These are phyloP conservation scores for Stenogyne calaminthoides DNA, from an alignment of 305 asterid species.

Conservation along the genomic window DNA sequence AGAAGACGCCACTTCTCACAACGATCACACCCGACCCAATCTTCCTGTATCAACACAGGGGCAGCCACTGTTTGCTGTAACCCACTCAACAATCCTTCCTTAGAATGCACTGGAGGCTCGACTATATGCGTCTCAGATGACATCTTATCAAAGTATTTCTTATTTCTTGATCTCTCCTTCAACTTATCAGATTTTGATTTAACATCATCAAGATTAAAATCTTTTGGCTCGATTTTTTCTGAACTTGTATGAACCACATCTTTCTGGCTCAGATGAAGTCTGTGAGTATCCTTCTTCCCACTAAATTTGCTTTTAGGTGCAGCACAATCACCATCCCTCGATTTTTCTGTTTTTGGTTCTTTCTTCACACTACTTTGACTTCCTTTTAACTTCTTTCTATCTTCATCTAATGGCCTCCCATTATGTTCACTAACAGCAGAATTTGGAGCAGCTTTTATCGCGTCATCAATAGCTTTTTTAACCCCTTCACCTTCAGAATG, in stretches of 20 bases:
- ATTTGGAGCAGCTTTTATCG: conserved; percentile 41
- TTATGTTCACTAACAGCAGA: conserved; percentile 44
- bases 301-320: conserved; percentile 41
- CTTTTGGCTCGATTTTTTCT: conserved; percentile 46
- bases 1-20: conserved; percentile 87
- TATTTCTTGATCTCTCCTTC: conserved; percentile 45
- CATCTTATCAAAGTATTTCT: conserved; percentile 40
- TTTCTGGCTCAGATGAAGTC: conserved; percentile 39
- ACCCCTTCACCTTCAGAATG: conserved; percentile 51
- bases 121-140: conserved; percentile 33
- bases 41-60: conserved; percentile 57
- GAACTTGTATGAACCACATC: conserved; percentile 39
- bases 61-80: conserved; percentile 43
- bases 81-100: conserved; percentile 40
- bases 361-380: conserved; percentile 48
- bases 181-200: conserved; percentile 47
- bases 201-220: conserved; percentile 39
- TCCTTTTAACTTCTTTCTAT: conserved; percentile 51
- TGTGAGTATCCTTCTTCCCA: conserved; percentile 46
- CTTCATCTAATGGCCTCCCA: conserved; percentile 41
- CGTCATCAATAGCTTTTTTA: conserved; percentile 37
- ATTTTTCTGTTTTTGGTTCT: conserved; percentile 38
- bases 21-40: conserved; percentile 84
- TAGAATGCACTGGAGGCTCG: conserved; percentile 44
- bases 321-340: conserved; percentile 41